Conservation (phyloP, 352 stramenopile species). For the Globisporangium solare region DNA sequence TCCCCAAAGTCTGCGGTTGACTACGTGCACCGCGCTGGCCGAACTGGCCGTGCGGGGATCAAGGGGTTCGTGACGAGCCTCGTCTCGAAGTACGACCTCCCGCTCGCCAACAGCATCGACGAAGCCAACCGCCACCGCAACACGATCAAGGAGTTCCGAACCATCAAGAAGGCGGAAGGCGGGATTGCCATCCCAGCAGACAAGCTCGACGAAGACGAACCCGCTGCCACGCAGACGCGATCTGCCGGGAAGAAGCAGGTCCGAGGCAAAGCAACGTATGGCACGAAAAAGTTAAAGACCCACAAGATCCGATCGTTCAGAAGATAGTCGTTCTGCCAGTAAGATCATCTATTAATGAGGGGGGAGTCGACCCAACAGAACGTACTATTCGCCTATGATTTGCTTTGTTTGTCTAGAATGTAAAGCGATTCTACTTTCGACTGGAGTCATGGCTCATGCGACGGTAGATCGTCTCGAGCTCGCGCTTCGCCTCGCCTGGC, state of each 20-base stretch:
- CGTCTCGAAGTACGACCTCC: slow-evolving; percentile 68
- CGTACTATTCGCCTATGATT: slow-evolving; percentile 2
- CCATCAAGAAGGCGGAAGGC: slow-evolving; percentile 13
- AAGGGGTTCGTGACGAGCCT: slow-evolving; percentile 66
- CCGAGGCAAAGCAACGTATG: slow-evolving; percentile 19
- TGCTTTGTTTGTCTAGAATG: not conserved
- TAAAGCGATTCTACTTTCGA: slow-evolving; percentile 9
- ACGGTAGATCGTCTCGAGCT: slow-evolving; percentile 89
- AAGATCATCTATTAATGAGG: slow-evolving; percentile 17
- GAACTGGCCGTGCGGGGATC: slow-evolving; percentile 57
- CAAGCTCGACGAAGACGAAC: not conserved
- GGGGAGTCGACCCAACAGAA: not conserved
- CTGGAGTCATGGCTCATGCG: slow-evolving; percentile 30
- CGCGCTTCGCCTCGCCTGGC: slow-evolving; percentile 92
- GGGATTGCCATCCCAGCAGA: slow-evolving; percentile 13
- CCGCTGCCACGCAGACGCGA: not conserved
- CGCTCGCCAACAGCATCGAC: slow-evolving; percentile 56
- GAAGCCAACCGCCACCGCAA: slow-evolving; percentile 58
- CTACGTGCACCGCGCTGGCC: slow-evolving; percentile 90
- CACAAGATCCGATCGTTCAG: slow-evolving; percentile 45
- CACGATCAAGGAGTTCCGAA: slow-evolving; percentile 48
- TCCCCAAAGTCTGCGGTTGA: slow-evolving; percentile 91
- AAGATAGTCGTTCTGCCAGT: slow-evolving; percentile 8
- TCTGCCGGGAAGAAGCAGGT: slow-evolving; percentile 11
- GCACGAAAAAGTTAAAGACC: slow-evolving; percentile 54